Evolutionary conservation across 2,329 filamentous ascomycete species (phyloP).

Genomic region (Juglanconis oblonga): DNA sequence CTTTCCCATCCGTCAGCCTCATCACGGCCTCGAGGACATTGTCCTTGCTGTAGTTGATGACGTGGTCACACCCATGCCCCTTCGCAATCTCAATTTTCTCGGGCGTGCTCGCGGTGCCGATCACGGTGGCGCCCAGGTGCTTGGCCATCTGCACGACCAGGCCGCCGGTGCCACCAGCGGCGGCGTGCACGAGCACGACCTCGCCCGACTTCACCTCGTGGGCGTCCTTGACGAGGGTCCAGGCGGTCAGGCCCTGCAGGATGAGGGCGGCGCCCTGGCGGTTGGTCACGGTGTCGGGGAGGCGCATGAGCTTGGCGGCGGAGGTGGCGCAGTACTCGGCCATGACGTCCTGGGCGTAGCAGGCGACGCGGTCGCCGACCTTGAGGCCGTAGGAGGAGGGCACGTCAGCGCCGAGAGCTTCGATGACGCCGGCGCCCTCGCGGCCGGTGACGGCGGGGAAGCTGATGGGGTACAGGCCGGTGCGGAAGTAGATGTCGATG

Average conservation of each 20-base stretch:
- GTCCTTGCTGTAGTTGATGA: constrained; percentile 67
- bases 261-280: constrained; percentile 66
- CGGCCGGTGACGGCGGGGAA: constrained; percentile 74
- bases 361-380: constrained; percentile 66
- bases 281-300: constrained; percentile 61
- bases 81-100: constrained; percentile 72
- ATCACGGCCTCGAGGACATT: constrained; percentile 57
- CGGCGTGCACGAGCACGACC: constrained; percentile 77
- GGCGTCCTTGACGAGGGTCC: constrained; percentile 74
- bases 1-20: constrained; percentile 68
- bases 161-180: constrained; percentile 77
- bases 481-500: constrained; percentile 68
- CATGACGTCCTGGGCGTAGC: constrained; percentile 56
- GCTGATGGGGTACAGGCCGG: constrained; percentile 69
- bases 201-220: constrained; percentile 24
- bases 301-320: constrained; percentile 53
- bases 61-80: constrained; percentile 67
- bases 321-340: constrained; percentile 55
- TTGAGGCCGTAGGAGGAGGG: constrained; percentile 52
- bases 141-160: constrained; percentile 74
- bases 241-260: constrained; percentile 78
- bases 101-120: constrained; percentile 72
- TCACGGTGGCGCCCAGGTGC: constrained; percentile 70
- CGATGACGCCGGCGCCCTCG: constrained; percentile 64
- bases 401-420: constrained; percentile 57